Percentiles rank a stretch among this genome's conserved stretches.
Evolutionary conservation across 1,284 basidiomycete genomes (phyloP).

Genomic region (Irpex rosettiformis): DNA sequence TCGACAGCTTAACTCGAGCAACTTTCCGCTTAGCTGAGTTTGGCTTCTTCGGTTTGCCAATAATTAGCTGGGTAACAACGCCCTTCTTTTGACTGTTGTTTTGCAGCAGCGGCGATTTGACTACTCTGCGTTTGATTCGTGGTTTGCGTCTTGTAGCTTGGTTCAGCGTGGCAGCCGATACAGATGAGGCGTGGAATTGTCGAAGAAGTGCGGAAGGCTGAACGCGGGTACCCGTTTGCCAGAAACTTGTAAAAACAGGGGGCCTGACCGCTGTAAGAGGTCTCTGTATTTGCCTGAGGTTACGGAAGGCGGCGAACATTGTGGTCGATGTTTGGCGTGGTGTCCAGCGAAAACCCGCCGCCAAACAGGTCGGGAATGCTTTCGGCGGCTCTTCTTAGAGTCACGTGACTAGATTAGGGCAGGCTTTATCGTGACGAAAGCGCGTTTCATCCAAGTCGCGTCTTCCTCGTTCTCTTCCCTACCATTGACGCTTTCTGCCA

Average conservation of each 20-base stretch:
- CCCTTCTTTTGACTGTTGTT: slow-evolving; percentile 85
- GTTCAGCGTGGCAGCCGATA: slow-evolving; percentile 69
- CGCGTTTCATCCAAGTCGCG: background rate
- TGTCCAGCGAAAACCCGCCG: slow-evolving; percentile 4
- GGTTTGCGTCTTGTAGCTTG: slow-evolving; percentile 70
- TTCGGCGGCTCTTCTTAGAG: background rate
- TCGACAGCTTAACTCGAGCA: slow-evolving; percentile 89
- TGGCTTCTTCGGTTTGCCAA: slow-evolving; percentile 93
- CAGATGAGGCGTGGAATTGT: slow-evolving; percentile 64
- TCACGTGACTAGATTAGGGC: background rate
- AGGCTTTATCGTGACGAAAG: background rate
- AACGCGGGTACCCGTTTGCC: slow-evolving; percentile 14
- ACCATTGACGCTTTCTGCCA: background rate
- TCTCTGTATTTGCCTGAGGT: slow-evolving; percentile 24
- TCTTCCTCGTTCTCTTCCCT: background rate
- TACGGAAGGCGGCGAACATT: slow-evolving; percentile 46
- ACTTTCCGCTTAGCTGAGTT: slow-evolving; percentile 99
- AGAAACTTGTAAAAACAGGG: slow-evolving; percentile 8
- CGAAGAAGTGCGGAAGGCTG: slow-evolving; percentile 31
- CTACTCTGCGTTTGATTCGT: slow-evolving; percentile 46
- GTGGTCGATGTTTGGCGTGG: slow-evolving; percentile 12
- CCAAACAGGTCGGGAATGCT: background rate
- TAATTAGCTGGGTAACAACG: slow-evolving; percentile 83
- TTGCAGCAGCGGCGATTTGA: slow-evolving; percentile 77
- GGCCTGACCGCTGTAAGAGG: slow-evolving; percentile 17